phyloP scores from a whole-genome alignment of 495 filamentous ascomycete genomes.

The Aspergillus avenaceus region DNA sequence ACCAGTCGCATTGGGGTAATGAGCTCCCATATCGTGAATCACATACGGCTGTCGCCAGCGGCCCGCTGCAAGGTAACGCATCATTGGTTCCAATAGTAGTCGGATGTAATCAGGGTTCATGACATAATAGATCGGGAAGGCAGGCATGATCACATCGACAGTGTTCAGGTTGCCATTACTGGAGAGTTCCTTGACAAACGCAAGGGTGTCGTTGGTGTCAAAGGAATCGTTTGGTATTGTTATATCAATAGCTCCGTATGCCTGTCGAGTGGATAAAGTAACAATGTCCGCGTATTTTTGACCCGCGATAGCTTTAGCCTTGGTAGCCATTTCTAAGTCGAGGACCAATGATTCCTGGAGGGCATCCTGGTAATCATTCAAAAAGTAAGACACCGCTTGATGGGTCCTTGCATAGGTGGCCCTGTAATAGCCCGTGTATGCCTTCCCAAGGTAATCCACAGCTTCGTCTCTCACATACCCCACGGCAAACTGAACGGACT shows the following conservation, averaged over 20 bases:
- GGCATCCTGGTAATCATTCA: slow-evolving; percentile 42
- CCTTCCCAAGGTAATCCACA: slow-evolving; percentile 44
- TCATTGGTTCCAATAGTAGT: slow-evolving; percentile 45
- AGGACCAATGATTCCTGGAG: slow-evolving; percentile 27
- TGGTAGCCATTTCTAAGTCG: slow-evolving; percentile 27
- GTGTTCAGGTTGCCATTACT: slow-evolving; percentile 52
- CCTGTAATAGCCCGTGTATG: slow-evolving; percentile 43
- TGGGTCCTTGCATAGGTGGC: slow-evolving; percentile 25
- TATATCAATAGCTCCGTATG: slow-evolving; percentile 46
- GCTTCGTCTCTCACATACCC: slow-evolving; percentile 42
- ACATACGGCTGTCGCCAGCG: slow-evolving; percentile 39
- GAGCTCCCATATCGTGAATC: slow-evolving; percentile 44
- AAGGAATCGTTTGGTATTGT: slow-evolving; percentile 40
- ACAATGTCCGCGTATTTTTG: slow-evolving; percentile 47
- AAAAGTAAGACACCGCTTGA: slow-evolving; percentile 35
- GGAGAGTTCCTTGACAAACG: slow-evolving; percentile 51
- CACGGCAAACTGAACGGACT: slow-evolving; percentile 42
- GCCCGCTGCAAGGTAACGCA: slow-evolving; percentile 43
- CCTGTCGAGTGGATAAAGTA: slow-evolving; percentile 43
- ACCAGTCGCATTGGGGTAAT: slow-evolving; percentile 47
- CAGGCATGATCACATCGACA: slow-evolving; percentile 49
- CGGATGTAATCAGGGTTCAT: slow-evolving; percentile 47
- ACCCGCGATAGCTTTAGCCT: slow-evolving; percentile 27
- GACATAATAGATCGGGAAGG: slow-evolving; percentile 47
- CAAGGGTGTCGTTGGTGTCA: slow-evolving; percentile 37